Evolutionary conservation across 2,329 filamentous ascomycete genomes (phyloP).

Genomic region (Microsporum audouinii): DNA sequence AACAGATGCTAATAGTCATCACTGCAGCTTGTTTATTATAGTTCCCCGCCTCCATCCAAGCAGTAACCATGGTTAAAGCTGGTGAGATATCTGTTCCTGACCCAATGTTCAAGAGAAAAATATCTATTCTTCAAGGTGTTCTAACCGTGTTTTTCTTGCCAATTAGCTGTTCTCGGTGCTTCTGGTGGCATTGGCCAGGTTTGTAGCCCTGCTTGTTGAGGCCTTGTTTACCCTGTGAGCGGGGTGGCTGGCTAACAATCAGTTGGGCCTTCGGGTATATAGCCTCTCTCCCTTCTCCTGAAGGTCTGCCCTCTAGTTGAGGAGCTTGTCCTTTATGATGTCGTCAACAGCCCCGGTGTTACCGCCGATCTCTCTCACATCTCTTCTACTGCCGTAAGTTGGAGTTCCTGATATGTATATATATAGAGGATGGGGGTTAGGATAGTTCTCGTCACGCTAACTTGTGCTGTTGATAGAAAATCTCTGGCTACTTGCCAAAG

Average conservation of each 20-base stretch:
- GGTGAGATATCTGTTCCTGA: slow-evolving; percentile 15
- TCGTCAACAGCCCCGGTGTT: slow-evolving; percentile 95
- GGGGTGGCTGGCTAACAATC: background rate
- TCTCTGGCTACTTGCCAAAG: slow-evolving; percentile 79
- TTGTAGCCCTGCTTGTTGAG: slow-evolving; percentile 20
- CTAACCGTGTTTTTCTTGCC: background rate
- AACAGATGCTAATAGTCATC: background rate
- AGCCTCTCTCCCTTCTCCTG: slow-evolving; percentile 93
- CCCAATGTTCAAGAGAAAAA: background rate
- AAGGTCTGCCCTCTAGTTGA: slow-evolving; percentile 81
- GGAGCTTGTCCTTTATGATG: slow-evolving; percentile 96
- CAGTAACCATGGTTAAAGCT: slow-evolving; percentile 40
- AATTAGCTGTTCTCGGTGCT: slow-evolving; percentile 75
- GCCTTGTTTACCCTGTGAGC: background rate
- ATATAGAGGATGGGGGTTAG: background rate
- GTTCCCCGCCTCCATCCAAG: slow-evolving; percentile 11
- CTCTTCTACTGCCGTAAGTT: slow-evolving; percentile 69
- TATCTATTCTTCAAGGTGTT: background rate
- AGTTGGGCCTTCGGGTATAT: slow-evolving; percentile 9
- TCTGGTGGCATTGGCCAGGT: slow-evolving; percentile 98
- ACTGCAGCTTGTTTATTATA: background rate
- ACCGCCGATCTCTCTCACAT: slow-evolving; percentile 96
- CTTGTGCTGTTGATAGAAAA: slow-evolving; percentile 47
- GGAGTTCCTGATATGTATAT: background rate
- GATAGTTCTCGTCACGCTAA: background rate